Percentiles rank a stretch among this genome's conserved stretches.
Conservation (phyloP, 352 stramenopile genomes). For the Phytophthora macrochlamydospora region DNA sequence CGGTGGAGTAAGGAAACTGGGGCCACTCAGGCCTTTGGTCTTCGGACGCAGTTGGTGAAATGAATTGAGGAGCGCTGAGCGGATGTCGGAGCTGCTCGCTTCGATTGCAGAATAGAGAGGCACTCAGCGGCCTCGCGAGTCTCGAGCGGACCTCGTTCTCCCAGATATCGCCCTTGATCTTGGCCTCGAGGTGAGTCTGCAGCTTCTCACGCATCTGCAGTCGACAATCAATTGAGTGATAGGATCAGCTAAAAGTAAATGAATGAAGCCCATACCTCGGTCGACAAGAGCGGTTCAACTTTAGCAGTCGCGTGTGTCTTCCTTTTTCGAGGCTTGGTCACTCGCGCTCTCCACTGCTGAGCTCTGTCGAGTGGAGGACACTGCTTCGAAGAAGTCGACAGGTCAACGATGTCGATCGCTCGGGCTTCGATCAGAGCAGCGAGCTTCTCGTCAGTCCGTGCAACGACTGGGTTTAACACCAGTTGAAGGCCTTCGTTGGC, state of each 20-base stretch:
- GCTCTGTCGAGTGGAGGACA: background rate
- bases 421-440: constrained; percentile 1
- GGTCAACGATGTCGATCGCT: background rate
- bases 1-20: constrained; percentile 45
- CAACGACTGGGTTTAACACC: constrained; percentile 13
- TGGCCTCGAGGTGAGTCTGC: constrained; percentile 39
- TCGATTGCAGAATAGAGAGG: constrained; percentile 48
- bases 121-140: constrained; percentile 55
- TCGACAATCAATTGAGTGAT: background rate
- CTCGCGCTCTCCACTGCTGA: constrained; percentile 17
- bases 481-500: constrained; percentile 14
- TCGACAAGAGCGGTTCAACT: constrained; percentile 33
- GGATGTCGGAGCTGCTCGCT: constrained; percentile 46
- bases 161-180: constrained; percentile 57
- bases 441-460: constrained; percentile 5
- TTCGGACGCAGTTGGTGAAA: background rate
- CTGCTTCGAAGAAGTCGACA: background rate
- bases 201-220: constrained; percentile 47
- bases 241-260: background rate
- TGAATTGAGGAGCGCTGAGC: constrained; percentile 34
- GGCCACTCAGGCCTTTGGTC: background rate
- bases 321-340: constrained; percentile 5
- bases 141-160: constrained; percentile 58
- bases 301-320: constrained; percentile 1
- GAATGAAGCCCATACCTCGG: constrained; percentile 15